Evolutionary conservation across 1,284 basidiomycete genomes (phyloP).

Genomic region (Ustilago hordei): DNA sequence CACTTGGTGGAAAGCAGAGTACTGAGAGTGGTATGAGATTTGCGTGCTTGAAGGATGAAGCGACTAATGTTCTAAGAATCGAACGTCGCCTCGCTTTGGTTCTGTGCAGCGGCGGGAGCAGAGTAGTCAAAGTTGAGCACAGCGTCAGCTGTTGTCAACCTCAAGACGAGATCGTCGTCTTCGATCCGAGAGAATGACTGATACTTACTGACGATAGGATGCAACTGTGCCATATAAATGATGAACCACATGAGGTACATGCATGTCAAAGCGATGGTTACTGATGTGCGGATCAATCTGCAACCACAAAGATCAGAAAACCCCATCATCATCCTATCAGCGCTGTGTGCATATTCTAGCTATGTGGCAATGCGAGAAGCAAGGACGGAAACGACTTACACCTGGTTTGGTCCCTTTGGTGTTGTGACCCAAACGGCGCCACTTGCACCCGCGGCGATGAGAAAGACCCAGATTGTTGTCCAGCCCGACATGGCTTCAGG

Average conservation of each 20-base stretch:
- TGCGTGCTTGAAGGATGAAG: background rate
- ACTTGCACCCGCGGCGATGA: conserved; percentile 54
- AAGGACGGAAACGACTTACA: conserved; percentile 49
- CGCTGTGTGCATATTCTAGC: background rate
- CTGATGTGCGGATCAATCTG: conserved; percentile 66
- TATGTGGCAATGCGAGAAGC: conserved; percentile 2
- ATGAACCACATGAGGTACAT: conserved; percentile 70
- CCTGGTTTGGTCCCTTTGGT: conserved; percentile 68
- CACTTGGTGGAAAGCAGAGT: conserved; percentile 4
- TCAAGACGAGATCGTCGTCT: background rate
- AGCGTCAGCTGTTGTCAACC: background rate
- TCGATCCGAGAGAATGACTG: background rate
- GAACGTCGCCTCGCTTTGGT: conserved; percentile 61
- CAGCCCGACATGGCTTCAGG: conserved; percentile 65
- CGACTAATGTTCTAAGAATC: conserved; percentile 52
- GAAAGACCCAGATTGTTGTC: conserved; percentile 64
- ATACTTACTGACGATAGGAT: conserved; percentile 68
- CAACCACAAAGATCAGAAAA: too few relatives aligned
- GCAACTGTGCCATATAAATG: conserved; percentile 68
- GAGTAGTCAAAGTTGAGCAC: background rate
- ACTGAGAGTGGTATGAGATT: conserved; percentile 11
- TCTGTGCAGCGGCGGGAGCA: conserved; percentile 34
- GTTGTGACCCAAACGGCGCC: conserved; percentile 58
- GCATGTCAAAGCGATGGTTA: conserved; percentile 62
- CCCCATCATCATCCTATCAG: background rate